Conservation (phyloP, 768 basidiomycete species). For the Megacollybia marginata region DNA sequence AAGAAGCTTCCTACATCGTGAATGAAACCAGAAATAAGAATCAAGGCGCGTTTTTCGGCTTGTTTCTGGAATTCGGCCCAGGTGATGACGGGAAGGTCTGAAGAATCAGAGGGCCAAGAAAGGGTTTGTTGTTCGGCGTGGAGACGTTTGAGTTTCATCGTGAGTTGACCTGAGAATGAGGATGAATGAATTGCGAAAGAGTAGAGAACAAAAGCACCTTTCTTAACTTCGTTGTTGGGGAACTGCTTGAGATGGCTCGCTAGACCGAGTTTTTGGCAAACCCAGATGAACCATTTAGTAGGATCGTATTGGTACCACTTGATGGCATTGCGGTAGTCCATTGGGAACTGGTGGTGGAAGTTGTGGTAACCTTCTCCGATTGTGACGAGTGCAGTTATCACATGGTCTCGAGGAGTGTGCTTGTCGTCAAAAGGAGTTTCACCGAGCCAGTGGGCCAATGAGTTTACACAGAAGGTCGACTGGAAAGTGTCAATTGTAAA, state of each 20-base stretch:
- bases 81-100: constrained; percentile 68
- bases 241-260: constrained; percentile 66
- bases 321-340: constrained; percentile 96
- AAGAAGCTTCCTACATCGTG: constrained; percentile 82
- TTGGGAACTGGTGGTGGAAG: constrained; percentile 95
- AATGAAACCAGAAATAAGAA: constrained; percentile 88
- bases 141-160: constrained; percentile 72
- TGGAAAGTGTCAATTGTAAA: constrained; percentile 19
- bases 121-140: constrained; percentile 58
- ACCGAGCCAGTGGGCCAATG: constrained; percentile 93
- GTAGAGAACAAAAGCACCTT: not conserved
- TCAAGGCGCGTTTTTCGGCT: constrained; percentile 67
- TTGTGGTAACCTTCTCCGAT: constrained; percentile 98
- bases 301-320: constrained; percentile 92
- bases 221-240: constrained; percentile 51
- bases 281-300: constrained; percentile 87
- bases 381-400: constrained; percentile 83
- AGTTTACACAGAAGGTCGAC: constrained; percentile 97
- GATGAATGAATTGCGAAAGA: no score
- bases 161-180: constrained; percentile 22
- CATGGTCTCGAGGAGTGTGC: constrained; percentile 85
- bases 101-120: constrained; percentile 47
- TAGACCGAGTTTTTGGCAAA: constrained; percentile 50
- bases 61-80: constrained; percentile 90
- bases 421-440: constrained; percentile 93